Base-by-base conservation (phyloP, 1,284 basidiomycete genomes). In the Marasmius fiardii region DNA sequence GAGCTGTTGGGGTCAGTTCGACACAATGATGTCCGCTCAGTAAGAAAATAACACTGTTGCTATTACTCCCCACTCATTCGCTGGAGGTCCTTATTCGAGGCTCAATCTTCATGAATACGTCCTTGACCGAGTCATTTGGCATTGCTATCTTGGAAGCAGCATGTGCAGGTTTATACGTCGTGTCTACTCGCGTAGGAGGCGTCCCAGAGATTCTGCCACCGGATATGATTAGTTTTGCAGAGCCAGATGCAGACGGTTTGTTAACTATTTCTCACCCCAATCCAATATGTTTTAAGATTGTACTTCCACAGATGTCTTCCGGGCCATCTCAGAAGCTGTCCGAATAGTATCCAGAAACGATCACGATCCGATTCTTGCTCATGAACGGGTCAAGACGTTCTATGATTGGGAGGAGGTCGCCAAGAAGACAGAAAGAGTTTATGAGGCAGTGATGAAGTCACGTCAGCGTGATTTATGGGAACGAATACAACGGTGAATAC, bases 121-220 rank as follows among this genome's bases (percentile, higher is more conserved):
- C 93, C 0, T 79, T 99, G 20, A 99, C 96, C 0, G 96, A 99
- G 70, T 85, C 97, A 0, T 99, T 99, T 65, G 96, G 97, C 0
- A 99, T 96, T 60, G 90, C 91, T 7, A 94, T 97, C 61, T 81
- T 99, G 49, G 97, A 99, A 76, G 97, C 97, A 0, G 97, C 97
- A 0, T 95, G 91, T 62, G 85, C 93, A 0, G 97, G 97, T 0
- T 77, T 99, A 8, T 96, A 97, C 65, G 91, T 98, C 37, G 97
- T 99, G 34, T 89, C 90, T 16, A 99, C 96, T 0, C 82, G 87
- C 33, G 96, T 99, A 0, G 96, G 97, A 0, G 96, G 97, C 1
- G 90, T 98, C 0, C 95, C 97, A 0, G 97, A 99, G 71, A 90
- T 98, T 55, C 75, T 99, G 18, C 97, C 97, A 0, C 77, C 86